Evolutionary conservation across 805 yeast genomes (phyloP).

Genomic region (Starmerella geochares): DNA sequence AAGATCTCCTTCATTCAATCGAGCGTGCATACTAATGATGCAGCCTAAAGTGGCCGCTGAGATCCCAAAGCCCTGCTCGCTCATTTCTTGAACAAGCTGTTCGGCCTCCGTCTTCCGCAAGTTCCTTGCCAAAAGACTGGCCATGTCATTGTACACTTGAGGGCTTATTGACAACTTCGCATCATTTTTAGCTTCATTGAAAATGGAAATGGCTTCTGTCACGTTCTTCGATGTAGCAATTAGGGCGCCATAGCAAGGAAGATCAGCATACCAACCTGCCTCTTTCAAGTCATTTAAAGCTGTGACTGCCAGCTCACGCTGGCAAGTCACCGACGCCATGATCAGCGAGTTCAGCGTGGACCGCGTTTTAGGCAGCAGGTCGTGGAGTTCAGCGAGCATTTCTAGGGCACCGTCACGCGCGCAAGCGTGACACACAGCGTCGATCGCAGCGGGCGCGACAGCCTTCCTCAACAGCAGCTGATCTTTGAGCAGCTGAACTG

Average conservation of each 20-base stretch:
- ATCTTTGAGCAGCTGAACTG: slow-evolving; percentile 17
- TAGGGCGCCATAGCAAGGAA: slow-evolving; percentile 8
- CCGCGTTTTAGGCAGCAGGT: slow-evolving; percentile 4
- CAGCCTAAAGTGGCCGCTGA: slow-evolving; percentile 10
- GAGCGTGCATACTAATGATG: slow-evolving; percentile 15
- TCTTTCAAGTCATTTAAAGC: slow-evolving; percentile 7
- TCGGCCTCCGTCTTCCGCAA: slow-evolving; percentile 1
- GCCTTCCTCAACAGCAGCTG: slow-evolving; percentile 9
- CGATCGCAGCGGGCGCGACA: slow-evolving; percentile 14
- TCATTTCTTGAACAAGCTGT: slow-evolving; percentile 9
- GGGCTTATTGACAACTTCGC: slow-evolving; percentile 7
- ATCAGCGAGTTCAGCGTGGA: slow-evolving; percentile 6
- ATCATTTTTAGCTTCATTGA: slow-evolving; percentile 13
- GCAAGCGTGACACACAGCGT: slow-evolving; percentile 14
- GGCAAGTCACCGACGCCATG: slow-evolving; percentile 3
- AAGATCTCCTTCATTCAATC: slow-evolving; percentile 6
- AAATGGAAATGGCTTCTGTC: slow-evolving; percentile 3
- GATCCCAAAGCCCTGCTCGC: neutral
- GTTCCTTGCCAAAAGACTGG: slow-evolving; percentile 7
- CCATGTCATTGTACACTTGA: slow-evolving; percentile 15
- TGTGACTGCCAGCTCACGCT: slow-evolving; percentile 4
- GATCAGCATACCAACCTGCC: slow-evolving; percentile 11
- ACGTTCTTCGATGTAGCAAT: slow-evolving; percentile 5
- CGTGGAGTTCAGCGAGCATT: neutral
- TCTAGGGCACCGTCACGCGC: neutral